These are phyloP conservation scores for Apiotrichum gracile DNA, from an alignment of 1,284 basidiomycete genomes.

Conservation along the genomic window DNA sequence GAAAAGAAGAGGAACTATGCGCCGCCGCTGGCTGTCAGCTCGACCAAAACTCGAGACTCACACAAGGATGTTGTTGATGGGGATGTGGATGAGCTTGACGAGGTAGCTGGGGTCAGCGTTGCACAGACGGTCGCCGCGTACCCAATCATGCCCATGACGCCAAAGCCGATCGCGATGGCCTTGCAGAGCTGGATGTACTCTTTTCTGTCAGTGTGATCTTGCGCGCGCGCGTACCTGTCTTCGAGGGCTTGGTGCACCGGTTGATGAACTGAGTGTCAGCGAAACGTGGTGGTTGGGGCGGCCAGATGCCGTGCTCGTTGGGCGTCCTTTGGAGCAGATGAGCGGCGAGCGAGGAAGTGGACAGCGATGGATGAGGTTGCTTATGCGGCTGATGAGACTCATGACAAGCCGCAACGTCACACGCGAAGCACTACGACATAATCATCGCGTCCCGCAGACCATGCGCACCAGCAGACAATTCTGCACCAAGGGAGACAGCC, in stretches of 20 bases:
- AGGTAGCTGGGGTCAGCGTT: slow-evolving; percentile 70
- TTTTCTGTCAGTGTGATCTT: slow-evolving; percentile 40
- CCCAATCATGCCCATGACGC: slow-evolving; percentile 73
- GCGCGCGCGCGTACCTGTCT: slow-evolving; percentile 66
- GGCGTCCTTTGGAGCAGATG: too few relatives aligned
- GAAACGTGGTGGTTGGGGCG: too few relatives aligned
- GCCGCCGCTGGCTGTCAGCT: slow-evolving; percentile 15
- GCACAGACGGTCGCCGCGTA: slow-evolving; percentile 43
- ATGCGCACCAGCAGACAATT: too few relatives aligned
- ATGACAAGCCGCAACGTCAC: too few relatives aligned
- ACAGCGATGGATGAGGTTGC: too few relatives aligned
- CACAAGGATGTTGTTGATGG: slow-evolving; percentile 94
- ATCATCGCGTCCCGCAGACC: not conserved
- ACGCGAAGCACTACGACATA: too few relatives aligned
- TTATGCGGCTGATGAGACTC: too few relatives aligned
- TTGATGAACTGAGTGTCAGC: slow-evolving; percentile 71
- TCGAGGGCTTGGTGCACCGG: slow-evolving; percentile 94
- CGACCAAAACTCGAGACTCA: slow-evolving; percentile 51
- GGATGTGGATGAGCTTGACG: slow-evolving; percentile 92
- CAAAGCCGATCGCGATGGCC: slow-evolving; percentile 89
- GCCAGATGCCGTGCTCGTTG: too few relatives aligned
- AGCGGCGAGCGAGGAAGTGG: too few relatives aligned
- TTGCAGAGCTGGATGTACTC: slow-evolving; percentile 89
- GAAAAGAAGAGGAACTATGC: slow-evolving; percentile 6
- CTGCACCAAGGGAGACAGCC: too few relatives aligned